Percentiles rank a stretch among this genome's conserved stretches.
phyloP scores from a whole-genome alignment of 805 yeast species.

The Yarrowia osloensis region DNA sequence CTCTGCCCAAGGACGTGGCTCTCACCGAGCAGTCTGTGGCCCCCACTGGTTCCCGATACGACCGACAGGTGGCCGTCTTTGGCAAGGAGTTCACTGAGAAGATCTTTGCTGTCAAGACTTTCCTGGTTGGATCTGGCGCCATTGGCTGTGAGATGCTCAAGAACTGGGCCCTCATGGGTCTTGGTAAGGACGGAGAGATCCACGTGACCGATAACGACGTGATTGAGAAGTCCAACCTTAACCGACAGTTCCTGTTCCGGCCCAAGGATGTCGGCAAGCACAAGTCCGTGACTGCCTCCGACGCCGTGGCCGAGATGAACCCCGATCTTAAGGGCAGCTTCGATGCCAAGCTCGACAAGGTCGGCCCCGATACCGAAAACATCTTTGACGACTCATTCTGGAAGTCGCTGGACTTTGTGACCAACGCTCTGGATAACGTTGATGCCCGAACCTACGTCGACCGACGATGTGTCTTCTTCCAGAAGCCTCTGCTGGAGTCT shows the following conservation, averaged over 20 bases:
- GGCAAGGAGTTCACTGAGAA: conserved; percentile 75
- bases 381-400: conserved; percentile 85
- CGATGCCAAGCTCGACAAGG: conserved; percentile 77
- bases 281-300: conserved; percentile 88
- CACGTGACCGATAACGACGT: conserved; percentile 90
- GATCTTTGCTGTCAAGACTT: conserved; percentile 75
- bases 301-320: conserved; percentile 82
- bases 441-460: conserved; percentile 98
- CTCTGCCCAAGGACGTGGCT: conserved; percentile 63
- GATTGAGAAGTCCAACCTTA: conserved; percentile 92
- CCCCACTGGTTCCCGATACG: conserved; percentile 82
- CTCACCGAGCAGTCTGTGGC: conserved; percentile 67
- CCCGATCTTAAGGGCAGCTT: conserved; percentile 79
- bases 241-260: conserved; percentile 94
- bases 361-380: conserved; percentile 89
- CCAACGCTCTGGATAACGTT: conserved; percentile 95
- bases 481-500: conserved; percentile 87
- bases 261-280: conserved; percentile 90
- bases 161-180: conserved; percentile 96
- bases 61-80: conserved; percentile 92
- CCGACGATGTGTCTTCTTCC: conserved; percentile 90
- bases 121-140: conserved; percentile 97
- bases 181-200: conserved; percentile 86
- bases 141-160: conserved; percentile 98
- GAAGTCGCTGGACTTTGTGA: conserved; percentile 80